Evolutionary conservation across 2,329 filamentous ascomycete species (phyloP).

Genomic region (Aspergillus japonicus): DNA sequence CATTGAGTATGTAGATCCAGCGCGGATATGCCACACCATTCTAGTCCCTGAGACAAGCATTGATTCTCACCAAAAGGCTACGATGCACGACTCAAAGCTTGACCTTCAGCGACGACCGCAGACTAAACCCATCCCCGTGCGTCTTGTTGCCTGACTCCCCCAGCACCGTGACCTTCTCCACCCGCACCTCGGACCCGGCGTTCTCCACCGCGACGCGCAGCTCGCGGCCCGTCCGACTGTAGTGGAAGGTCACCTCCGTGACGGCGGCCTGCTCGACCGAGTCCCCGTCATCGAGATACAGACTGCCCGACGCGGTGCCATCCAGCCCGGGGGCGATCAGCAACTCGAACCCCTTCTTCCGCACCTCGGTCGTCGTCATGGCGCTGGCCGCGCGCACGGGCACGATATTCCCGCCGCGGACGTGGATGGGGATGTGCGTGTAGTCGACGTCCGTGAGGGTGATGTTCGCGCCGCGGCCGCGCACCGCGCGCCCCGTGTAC

Average conservation of each 20-base stretch:
- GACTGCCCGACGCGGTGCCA: constrained; percentile 62
- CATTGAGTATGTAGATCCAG: too few relatives aligned
- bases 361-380: constrained; percentile 61
- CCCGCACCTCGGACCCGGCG: constrained; percentile 23
- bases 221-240: constrained; percentile 45
- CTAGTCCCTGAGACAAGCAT: too few relatives aligned
- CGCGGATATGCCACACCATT: too few relatives aligned
- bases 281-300: constrained; percentile 79
- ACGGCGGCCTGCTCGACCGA: constrained; percentile 58
- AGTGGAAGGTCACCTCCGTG: constrained; percentile 62
- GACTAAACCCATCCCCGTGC: not conserved
- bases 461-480: constrained; percentile 47
- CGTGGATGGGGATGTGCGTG: constrained; percentile 61
- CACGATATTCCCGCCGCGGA: constrained; percentile 61
- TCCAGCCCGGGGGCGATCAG: constrained; percentile 64
- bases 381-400: constrained; percentile 54
- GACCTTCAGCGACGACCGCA: too few relatives aligned
- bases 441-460: constrained; percentile 48
- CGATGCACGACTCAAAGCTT: too few relatives aligned
- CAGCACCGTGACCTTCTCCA: constrained; percentile 37
- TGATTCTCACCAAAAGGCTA: too few relatives aligned
- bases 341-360: constrained; percentile 66
- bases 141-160: constrained; percentile 16
- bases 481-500: constrained; percentile 51
- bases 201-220: constrained; percentile 33